Conservation (phyloP, 1,139 yeast genomes). For the Saccharomyces hybrid region DNA sequence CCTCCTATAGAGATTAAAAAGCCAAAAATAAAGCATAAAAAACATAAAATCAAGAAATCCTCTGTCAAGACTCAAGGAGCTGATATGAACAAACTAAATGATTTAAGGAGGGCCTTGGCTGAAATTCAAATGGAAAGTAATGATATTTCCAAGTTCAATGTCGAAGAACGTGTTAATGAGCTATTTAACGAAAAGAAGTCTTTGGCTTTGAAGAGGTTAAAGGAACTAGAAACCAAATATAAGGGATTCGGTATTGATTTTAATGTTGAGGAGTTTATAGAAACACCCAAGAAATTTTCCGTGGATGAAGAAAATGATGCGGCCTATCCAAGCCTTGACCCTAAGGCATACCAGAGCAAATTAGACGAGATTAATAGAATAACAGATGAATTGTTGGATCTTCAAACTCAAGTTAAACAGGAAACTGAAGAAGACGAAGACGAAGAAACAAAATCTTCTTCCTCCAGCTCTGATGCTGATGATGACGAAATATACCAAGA, state of each 20-base stretch:
- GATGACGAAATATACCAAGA: conserved; percentile 2
- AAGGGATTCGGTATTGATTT: conserved; percentile 56
- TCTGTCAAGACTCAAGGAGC: conserved; percentile 16
- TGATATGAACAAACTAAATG: conserved; percentile 39
- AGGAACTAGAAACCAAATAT: conserved; percentile 54
- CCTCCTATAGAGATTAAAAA: conserved; percentile 19
- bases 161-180: conserved; percentile 43
- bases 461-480: conserved; percentile 11
- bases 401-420: conserved; percentile 10
- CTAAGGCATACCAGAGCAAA: conserved; percentile 38
- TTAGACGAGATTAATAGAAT: conserved; percentile 42
- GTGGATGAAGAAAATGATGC: conserved; percentile 1
- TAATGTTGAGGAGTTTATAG: conserved; percentile 15
- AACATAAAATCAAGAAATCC: conserved; percentile 3
- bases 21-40: conserved; percentile 3
- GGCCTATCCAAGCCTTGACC: conserved; percentile 33
- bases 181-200: conserved; percentile 50
- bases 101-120: conserved; percentile 51
- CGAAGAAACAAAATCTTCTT: conserved; percentile 7
- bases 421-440: neutral
- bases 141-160: conserved; percentile 60
- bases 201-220: conserved; percentile 60
- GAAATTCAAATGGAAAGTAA: conserved; percentile 64
- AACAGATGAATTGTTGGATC: conserved; percentile 33
- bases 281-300: conserved; percentile 9